Conservation (phyloP, 2,329 filamentous ascomycete genomes). For the Sporothrix mexicana region DNA sequence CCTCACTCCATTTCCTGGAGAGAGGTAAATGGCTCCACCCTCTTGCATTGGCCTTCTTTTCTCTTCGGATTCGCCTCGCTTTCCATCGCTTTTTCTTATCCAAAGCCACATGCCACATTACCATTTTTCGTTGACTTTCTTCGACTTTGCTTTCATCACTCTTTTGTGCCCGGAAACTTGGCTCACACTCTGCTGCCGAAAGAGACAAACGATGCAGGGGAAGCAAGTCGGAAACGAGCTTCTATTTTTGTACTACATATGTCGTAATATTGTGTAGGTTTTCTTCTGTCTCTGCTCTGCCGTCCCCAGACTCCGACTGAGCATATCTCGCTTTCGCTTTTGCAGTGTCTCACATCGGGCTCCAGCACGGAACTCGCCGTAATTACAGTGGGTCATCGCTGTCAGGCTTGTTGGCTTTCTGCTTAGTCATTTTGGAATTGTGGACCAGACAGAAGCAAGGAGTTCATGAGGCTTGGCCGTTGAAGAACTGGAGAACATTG, state of each 20-base stretch:
- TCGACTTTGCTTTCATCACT: not conserved
- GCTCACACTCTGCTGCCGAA: not conserved
- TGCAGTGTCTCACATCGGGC: not conserved
- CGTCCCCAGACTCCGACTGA: constrained; percentile 7
- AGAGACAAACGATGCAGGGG: constrained; percentile 3
- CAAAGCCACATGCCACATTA: not conserved
- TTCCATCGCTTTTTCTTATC: not conserved
- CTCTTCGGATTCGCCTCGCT: not conserved
- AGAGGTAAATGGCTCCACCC: not conserved
- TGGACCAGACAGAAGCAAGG: constrained; percentile 12
- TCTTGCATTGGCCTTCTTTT: constrained; percentile 21
- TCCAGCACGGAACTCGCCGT: not conserved
- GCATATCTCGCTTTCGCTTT: not conserved
- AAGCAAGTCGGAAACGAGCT: not conserved
- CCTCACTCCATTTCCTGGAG: constrained; percentile 17
- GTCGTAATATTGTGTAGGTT: not conserved
- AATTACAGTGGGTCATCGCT: not conserved
- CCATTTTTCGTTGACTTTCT: not conserved
- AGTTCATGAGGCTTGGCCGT: constrained; percentile 1
- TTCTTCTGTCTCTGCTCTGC: not conserved
- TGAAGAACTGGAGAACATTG: not conserved
- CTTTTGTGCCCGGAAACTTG: not conserved
- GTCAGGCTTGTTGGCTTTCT: not conserved
- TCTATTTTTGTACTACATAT: not conserved
- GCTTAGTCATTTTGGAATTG: constrained; percentile 19